Base-by-base conservation (phyloP, 2,329 filamentous ascomycete genomes). In the Colletotrichum sidae region DNA sequence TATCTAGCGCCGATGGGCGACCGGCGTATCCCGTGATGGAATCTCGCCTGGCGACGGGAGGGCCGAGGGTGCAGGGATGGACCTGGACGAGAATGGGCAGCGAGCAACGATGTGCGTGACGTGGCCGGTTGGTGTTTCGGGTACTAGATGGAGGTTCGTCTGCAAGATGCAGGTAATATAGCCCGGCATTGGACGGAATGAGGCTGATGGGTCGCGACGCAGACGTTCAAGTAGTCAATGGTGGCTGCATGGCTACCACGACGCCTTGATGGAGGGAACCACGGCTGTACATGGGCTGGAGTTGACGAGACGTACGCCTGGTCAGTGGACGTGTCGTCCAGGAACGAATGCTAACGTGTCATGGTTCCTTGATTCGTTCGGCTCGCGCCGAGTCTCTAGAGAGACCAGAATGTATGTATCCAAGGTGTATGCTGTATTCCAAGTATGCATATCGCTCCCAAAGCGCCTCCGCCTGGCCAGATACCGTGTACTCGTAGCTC, bases 401-500 rank as follows among this genome's bases (percentile, higher is more conserved):
- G 58, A 44, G 41, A 35, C 41, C n/a, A 46, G 17, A 17, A 42
- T 57, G 37, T 56, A 62, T 57, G 56, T 44, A 62, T 53, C 52
- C 58, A 65, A 62, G 59, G 47, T 65, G 34, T 55, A 65, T 65
- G 62, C 58, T 65, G 62, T 65, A 49, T 53, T 57, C 53, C 8
- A 52, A 47, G 46, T 62, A 65, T 65, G 63, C 58, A 57, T 56
- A 50, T 56, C 52, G 47, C 58, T 53, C 62, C 51, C 33, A 41
- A 54, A 65, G 63, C 63, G 63, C 58, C 63, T 62, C 63, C 47
- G 63, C 47, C 47, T 56, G 63, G 63, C 63, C 58, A 57, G 58
- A 57, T 62, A 49, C 63, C 58, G 63, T 65, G 52, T 61, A 46
- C 58, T 65, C 62, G 62, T 56, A 56, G 62, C 58, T 62, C 52